These are phyloP conservation scores for Teratosphaeria gauchensis DNA, from an alignment of 2,329 filamentous ascomycete species.

Conservation along the genomic window DNA sequence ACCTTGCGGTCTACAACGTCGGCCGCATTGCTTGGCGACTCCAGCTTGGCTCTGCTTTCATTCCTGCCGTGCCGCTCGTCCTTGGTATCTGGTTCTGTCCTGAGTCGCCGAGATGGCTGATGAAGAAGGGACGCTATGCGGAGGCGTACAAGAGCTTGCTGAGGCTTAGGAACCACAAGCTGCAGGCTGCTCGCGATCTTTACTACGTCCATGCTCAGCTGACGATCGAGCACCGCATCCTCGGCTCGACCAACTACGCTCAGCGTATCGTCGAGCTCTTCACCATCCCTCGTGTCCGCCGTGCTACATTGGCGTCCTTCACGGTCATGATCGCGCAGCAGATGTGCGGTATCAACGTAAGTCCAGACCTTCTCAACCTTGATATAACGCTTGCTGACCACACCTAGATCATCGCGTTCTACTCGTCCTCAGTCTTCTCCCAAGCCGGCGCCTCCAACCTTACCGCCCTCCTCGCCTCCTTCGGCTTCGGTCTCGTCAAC, in stretches of 20 bases:
- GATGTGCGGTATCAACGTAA: conserved; percentile 13
- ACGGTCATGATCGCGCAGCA: conserved; percentile 27
- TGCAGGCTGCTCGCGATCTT: conserved; percentile 47
- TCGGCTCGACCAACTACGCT: conserved; percentile 29
- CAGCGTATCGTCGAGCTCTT: conserved; percentile 40
- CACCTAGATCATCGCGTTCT: conserved; percentile 25
- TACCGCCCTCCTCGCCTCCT: conserved; percentile 30
- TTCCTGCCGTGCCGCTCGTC: conserved; percentile 37
- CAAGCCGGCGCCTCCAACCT: conserved; percentile 26
- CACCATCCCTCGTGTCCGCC: conserved; percentile 37
- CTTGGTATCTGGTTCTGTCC: conserved; percentile 32
- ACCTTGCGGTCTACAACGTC: conserved; percentile 30
- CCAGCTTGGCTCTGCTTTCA: conserved; percentile 38
- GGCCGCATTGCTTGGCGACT: conserved; percentile 35
- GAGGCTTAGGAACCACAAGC: conserved; percentile 37
- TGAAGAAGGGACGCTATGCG: conserved; percentile 37
- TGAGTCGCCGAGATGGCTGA: conserved; percentile 35
- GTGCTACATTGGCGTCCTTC: conserved; percentile 26
- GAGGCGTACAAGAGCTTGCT: conserved; percentile 42
- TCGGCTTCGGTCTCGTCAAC: conserved; percentile 38
- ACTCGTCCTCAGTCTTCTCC: conserved; percentile 26
- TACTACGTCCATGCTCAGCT: conserved; percentile 38
- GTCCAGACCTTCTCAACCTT: neutral
- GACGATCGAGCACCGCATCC: conserved; percentile 15
- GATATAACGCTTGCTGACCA: neutral